phyloP scores from a whole-genome alignment of 129 eudicot species.

The Chrysanthemum seticuspe region DNA sequence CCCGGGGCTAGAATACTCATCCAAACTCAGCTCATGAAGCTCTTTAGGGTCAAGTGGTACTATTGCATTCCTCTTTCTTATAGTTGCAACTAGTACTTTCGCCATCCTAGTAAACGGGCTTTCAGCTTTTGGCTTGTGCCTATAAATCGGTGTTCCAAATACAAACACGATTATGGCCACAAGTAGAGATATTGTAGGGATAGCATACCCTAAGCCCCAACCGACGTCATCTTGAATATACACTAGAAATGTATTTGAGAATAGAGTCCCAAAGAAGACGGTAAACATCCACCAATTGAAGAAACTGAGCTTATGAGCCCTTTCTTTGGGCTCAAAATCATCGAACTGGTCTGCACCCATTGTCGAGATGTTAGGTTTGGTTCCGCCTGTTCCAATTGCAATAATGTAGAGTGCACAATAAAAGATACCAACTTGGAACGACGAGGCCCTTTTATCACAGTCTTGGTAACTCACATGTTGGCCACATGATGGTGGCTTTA shows the following conservation, averaged over 20 bases:
- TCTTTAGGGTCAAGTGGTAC: constrained; percentile 56
- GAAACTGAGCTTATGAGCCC: constrained; percentile 56
- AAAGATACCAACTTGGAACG: constrained; percentile 55
- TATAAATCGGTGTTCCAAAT: constrained; percentile 51
- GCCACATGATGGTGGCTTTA: constrained; percentile 60
- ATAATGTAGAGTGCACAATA: constrained; percentile 56
- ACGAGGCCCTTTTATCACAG: constrained; percentile 46
- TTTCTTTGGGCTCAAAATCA: constrained; percentile 59
- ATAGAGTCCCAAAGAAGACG: constrained; percentile 58
- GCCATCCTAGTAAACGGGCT: constrained; percentile 62
- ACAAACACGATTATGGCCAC: constrained; percentile 46
- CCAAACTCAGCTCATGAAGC: constrained; percentile 47
- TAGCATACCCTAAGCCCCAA: constrained; percentile 59
- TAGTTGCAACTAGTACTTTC: constrained; percentile 52
- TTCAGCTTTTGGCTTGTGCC: constrained; percentile 53
- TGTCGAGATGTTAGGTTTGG: constrained; percentile 83
- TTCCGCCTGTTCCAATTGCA: constrained; percentile 74
- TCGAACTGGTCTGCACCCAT: constrained; percentile 77
- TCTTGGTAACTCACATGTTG: constrained; percentile 31
- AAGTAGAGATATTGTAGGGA: constrained; percentile 53
- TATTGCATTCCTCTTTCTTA: constrained; percentile 41
- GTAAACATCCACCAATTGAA: constrained; percentile 91
- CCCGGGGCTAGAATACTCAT: constrained; percentile 45
- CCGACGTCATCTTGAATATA: constrained; percentile 65
- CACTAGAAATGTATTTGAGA: constrained; percentile 54